Evolutionary conservation across 768 basidiomycete species (phyloP).

Genomic region (Exidia glandulosa): DNA sequence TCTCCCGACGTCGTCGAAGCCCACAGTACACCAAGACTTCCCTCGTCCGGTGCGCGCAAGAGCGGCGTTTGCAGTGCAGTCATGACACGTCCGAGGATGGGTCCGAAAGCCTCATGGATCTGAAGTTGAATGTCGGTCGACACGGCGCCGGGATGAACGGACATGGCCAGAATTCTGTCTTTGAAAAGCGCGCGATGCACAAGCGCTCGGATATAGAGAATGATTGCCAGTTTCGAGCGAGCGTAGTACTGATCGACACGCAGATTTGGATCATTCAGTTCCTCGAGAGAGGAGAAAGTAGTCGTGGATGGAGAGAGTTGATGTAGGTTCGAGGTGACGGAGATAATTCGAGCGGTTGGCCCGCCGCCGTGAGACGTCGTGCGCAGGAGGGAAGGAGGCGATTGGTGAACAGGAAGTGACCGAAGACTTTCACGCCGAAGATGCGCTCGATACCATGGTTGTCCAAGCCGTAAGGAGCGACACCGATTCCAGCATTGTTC

Average conservation of each 20-base stretch:
- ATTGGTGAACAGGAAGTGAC: constrained; percentile 32
- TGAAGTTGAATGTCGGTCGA: constrained; percentile 16
- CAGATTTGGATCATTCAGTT: constrained; percentile 24
- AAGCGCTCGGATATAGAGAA: constrained; percentile 25
- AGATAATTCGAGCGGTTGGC: constrained; percentile 26
- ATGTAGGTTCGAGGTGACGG: constrained; percentile 29
- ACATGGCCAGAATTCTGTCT: background rate
- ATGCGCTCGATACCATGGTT: constrained; percentile 15
- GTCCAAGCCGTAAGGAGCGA: constrained; percentile 17
- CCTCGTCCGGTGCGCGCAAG: constrained; percentile 18
- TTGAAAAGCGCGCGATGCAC: constrained; percentile 8
- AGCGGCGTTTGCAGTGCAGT: constrained; percentile 15
- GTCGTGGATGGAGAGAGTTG: constrained; percentile 21
- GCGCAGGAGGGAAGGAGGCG: constrained; percentile 26
- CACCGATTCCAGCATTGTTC: constrained; percentile 19
- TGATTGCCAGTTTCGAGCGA: constrained; percentile 31
- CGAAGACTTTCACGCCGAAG: constrained; percentile 23
- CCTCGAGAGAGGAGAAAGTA: constrained; percentile 25
- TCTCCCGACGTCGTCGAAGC: too few species aligned
- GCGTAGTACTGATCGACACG: constrained; percentile 25
- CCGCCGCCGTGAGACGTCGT: constrained; percentile 18
- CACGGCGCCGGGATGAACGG: constrained; percentile 19
- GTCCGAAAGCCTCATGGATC: constrained; percentile 17
- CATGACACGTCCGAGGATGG: constrained; percentile 11
- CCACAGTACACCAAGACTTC: constrained; percentile 19